Conservation (phyloP, 176 grass and related monocot species). For the Musa itinerans region DNA sequence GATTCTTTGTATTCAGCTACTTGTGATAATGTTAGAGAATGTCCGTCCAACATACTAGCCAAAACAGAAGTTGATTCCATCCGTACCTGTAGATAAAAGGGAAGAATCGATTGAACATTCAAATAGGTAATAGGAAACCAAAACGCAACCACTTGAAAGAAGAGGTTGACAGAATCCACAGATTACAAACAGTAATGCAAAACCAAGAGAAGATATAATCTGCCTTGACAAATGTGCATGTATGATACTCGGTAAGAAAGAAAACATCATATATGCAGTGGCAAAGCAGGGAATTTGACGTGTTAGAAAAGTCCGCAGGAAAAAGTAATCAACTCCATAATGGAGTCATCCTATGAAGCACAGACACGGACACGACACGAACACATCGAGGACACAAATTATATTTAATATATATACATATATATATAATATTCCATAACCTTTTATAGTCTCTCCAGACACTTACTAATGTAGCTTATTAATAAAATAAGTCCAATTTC, state of each 20-base stretch:
- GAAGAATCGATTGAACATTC: neutral
- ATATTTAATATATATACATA: too few relatives aligned
- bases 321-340: neutral
- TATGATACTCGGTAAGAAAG: neutral
- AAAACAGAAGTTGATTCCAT: conserved; percentile 64
- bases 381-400: too few relatives aligned
- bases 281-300: neutral
- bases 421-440: too few relatives aligned
- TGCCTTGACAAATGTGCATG: neutral
- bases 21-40: conserved; percentile 71
- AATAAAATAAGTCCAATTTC: too few relatives aligned
- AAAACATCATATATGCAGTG: neutral
- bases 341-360: too few relatives aligned
- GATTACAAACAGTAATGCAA: neutral
- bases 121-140: neutral
- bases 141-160: neutral
- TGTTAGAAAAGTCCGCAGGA: neutral
- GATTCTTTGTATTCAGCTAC: conserved; percentile 85
- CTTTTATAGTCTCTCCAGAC: too few relatives aligned
- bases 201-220: neutral
- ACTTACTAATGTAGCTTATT: too few relatives aligned
- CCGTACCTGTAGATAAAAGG: conserved; percentile 42
- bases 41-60: conserved; percentile 70
- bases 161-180: neutral
- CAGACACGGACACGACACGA: too few relatives aligned